Conservation (phyloP, 2,329 filamentous ascomycete species). For the Aspergillus brasiliensis region DNA sequence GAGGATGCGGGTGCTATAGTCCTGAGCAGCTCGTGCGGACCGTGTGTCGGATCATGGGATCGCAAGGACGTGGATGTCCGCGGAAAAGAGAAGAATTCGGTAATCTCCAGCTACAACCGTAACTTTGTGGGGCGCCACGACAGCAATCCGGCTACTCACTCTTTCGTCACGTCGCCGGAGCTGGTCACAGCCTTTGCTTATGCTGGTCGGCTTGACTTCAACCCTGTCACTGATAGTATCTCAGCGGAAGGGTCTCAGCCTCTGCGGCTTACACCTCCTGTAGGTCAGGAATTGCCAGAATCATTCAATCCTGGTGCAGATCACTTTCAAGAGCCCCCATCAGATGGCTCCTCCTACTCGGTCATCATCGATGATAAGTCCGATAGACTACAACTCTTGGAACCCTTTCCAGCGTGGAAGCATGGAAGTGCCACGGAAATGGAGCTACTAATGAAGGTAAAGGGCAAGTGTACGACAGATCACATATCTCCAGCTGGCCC, state of each 20-base stretch:
- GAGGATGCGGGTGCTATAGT: slow-evolving; percentile 92
- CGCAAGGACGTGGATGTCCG: slow-evolving; percentile 71
- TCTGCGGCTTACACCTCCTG: slow-evolving; percentile 86
- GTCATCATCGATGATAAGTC: slow-evolving; percentile 17
- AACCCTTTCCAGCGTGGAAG: slow-evolving; percentile 19
- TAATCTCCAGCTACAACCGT: slow-evolving; percentile 96
- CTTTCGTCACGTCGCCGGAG: slow-evolving; percentile 85
- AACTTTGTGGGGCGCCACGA: slow-evolving; percentile 98
- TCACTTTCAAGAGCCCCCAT: slow-evolving; percentile 40
- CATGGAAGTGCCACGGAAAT: slow-evolving; percentile 70
- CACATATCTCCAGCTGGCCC: slow-evolving; percentile 85
- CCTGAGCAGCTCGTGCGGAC: slow-evolving; percentile 87
- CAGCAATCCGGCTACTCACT: slow-evolving; percentile 87
- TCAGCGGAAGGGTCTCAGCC: slow-evolving; percentile 33
- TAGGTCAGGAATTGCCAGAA: slow-evolving; percentile 72
- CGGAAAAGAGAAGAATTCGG: slow-evolving; percentile 85
- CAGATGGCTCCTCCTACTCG: slow-evolving; percentile 9
- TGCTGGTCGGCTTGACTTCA: slow-evolving; percentile 56
- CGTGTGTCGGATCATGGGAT: slow-evolving; percentile 91
- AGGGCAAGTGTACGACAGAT: slow-evolving; percentile 93
- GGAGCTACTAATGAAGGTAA: slow-evolving; percentile 88
- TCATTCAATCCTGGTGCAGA: slow-evolving; percentile 85
- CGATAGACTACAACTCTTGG: slow-evolving; percentile 21
- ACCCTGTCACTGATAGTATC: slow-evolving; percentile 17
- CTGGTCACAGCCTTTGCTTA: slow-evolving; percentile 80